Base-by-base conservation (phyloP, 352 stramenopile genomes). In the Globisporangium yorkense region DNA sequence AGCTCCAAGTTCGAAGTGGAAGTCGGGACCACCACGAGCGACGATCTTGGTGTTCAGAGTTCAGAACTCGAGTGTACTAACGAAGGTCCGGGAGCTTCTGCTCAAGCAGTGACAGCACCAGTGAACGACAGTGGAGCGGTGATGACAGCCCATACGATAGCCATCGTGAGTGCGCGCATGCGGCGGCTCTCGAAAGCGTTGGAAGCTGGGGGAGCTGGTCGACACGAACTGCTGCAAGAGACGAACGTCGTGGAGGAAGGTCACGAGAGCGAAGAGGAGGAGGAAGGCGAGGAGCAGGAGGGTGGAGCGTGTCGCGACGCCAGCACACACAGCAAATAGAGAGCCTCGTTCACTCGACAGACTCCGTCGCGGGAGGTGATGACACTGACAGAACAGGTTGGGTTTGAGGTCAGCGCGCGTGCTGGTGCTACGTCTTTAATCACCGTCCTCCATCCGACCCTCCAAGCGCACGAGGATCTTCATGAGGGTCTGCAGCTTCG, bases 401-500 rank as follows among this genome's bases (percentile, higher is more conserved):
- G 33, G 9, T 37, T 37, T 37, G 6, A 37, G 8, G 7, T 18
- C 24, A 41, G 4, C 24, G 24, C 24, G 24, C 24, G 24, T 27
- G 24, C 24, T 27, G 24, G 24, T 27, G 24, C 24, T 27, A 27
- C 24, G 24, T 27, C 24, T 27, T n/a, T 66, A 83, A 24, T 82
- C 68, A n/a, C 80, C 65, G 13, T 74, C 53, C 52, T 89, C 73
- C 48, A 89, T 79, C 57, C 82, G 67, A 0, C 63, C 59, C 57
- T 92, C 79, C 2, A 92, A 65, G 12, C 76, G 73, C 43, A 86
- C 63, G 33, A 92, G 59, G 46, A 88, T 84, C 62, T 88, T 89
- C 45, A 73, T 84, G 15, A 92, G 59, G 49, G 81, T 74, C 56
- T 84, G 70, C 4, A 92, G 54, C 57, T 89, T 89, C 3, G 71